Conservation (phyloP, 192 early-diverging fungal species). For the Tieghemiomyces parasiticus region DNA sequence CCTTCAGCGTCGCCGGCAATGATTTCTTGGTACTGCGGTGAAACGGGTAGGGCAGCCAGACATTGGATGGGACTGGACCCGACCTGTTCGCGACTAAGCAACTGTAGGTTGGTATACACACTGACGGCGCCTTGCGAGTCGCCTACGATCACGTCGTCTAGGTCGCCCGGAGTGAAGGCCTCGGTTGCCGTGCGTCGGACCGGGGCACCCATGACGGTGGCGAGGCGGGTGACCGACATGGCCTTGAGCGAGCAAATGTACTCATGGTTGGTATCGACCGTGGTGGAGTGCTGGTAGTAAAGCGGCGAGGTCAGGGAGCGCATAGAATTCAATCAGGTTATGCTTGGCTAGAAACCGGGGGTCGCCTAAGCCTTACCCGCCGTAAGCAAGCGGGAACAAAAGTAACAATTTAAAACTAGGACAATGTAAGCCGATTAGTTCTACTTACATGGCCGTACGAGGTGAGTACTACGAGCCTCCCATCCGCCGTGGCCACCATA, state of each 20-base stretch:
- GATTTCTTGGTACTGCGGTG: not conserved
- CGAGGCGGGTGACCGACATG: not conserved
- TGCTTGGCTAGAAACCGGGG: not conserved
- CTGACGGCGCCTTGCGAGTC: not conserved
- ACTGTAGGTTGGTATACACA: not conserved
- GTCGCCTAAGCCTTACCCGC: not conserved
- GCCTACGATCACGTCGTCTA: not conserved
- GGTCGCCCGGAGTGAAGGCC: not conserved
- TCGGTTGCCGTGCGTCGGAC: not conserved
- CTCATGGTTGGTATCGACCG: slow-evolving; percentile 2
- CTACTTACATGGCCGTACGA: not conserved
- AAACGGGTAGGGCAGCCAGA: not conserved
- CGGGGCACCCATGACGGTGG: not conserved
- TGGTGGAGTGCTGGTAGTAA: not conserved
- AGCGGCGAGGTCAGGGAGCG: not conserved
- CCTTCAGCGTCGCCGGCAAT: not conserved
- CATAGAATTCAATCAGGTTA: not conserved
- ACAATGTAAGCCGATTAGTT: not conserved
- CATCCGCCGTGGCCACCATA: no score
- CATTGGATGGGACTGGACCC: not conserved
- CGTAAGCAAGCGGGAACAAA: not conserved
- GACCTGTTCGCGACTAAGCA: not conserved
- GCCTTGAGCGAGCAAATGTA: not conserved
- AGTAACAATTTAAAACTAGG: not conserved
- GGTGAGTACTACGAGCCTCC: not conserved